These are phyloP conservation scores for Coix lacrymajobi DNA, from an alignment of 176 grass and related monocot species.

Conservation along the genomic window DNA sequence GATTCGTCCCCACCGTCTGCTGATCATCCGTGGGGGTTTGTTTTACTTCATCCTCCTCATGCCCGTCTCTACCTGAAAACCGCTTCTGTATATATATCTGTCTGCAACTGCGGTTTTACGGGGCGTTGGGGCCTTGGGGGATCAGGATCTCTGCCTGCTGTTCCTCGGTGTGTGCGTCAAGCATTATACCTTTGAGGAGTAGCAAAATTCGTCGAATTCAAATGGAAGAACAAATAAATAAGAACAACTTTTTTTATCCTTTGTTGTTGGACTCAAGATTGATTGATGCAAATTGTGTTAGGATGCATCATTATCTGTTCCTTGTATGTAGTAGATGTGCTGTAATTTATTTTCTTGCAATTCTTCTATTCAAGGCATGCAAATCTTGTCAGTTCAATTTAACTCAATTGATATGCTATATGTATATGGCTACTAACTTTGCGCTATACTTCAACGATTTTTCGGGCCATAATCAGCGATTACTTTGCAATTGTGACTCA, in stretches of 20 bases:
- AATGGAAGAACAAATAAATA: conserved; percentile 14
- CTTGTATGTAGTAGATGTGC: background rate
- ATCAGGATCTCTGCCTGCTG: background rate
- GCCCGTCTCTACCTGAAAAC: background rate
- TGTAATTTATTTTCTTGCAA: background rate
- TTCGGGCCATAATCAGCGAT: too few species aligned
- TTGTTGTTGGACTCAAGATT: conserved; percentile 9
- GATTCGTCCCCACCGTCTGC: conserved; percentile 41
- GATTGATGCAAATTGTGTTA: conserved; percentile 7
- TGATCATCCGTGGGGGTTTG: background rate
- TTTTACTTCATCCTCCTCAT: background rate
- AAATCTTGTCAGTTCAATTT: background rate
- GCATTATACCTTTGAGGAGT: background rate
- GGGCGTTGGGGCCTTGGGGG: background rate
- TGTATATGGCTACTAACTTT: background rate
- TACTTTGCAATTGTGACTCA: background rate
- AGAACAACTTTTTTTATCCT: background rate
- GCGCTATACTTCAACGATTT: background rate
- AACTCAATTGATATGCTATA: background rate
- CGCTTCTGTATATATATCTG: conserved; percentile 30
- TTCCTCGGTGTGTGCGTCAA: background rate
- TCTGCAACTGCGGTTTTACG: background rate
- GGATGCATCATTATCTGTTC: background rate
- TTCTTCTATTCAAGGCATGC: background rate
- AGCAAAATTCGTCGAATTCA: conserved; percentile 40